These are phyloP conservation scores for Candida labiduridarum DNA, from an alignment of 1,139 yeast genomes.

Conservation along the genomic window DNA sequence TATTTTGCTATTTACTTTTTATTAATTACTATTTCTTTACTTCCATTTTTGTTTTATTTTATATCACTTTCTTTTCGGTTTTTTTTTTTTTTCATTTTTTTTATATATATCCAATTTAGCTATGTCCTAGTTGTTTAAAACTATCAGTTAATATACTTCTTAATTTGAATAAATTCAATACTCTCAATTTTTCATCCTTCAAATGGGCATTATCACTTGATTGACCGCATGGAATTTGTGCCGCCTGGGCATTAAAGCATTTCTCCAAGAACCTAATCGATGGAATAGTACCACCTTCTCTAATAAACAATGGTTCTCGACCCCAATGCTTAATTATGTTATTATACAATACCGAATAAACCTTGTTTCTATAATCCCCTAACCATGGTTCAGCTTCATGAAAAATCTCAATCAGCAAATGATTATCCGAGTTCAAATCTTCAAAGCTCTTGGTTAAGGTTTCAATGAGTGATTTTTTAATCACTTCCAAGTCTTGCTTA, in stretches of 20 bases:
- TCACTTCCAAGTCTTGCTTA: conserved; percentile 66
- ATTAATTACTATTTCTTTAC: no score
- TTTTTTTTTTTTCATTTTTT: no score
- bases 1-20: no score
- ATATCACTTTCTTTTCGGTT: no score
- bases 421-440: conserved; percentile 59
- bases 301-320: conserved; percentile 74
- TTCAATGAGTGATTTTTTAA: conserved; percentile 52
- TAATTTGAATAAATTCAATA: conserved; percentile 75
- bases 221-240: conserved; percentile 96
- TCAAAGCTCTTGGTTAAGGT: conserved; percentile 41
- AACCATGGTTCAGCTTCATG: conserved; percentile 97
- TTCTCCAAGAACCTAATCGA: conserved; percentile 84
- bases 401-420: conserved; percentile 57
- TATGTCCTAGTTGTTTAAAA: conserved; percentile 39
- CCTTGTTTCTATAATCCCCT: conserved; percentile 77
- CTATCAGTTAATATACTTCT: conserved; percentile 65
- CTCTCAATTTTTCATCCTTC: conserved; percentile 80
- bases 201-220: conserved; percentile 93
- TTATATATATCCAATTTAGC: not conserved
- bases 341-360: conserved; percentile 63
- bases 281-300: conserved; percentile 98
- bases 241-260: conserved; percentile 82
- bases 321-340: conserved; percentile 68
- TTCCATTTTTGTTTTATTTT: no score